Base-by-base conservation (phyloP, 1,139 yeast genomes). In the Debaryomycetaceae sp. region DNA sequence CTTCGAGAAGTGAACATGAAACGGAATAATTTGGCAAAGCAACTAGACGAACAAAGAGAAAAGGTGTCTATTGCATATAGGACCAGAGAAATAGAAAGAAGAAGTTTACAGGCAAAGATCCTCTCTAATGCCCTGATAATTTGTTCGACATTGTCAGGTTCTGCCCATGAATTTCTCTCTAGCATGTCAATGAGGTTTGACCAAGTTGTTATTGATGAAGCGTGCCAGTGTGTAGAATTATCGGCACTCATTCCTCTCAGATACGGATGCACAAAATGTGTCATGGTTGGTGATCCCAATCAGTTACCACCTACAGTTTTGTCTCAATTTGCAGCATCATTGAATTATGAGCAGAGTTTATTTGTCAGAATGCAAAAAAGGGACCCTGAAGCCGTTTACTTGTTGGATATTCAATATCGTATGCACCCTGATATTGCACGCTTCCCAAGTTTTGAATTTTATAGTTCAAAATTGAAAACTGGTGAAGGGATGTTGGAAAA, bases 251-350 rank as follows among this genome's bases (percentile, higher is more conserved):
- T 92, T 53, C 99, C 99, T 0, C 70, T 94, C 49, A 74, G 96
- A 55, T 94, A 91, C 59, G 98, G 98, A 1, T 87, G 96, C 53
- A 81, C 75, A 46, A 81, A 82, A 42, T 91, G 98, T 67, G 84
- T 94, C 37, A 87, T 94, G 96, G 99, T 94, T 38, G 99, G 99
- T 56, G 99, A 94, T 68, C 98, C 98, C 2, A 91, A 92, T 58
- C 99, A 94, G 66, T 74, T 94, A 46, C 99, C 98, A 0, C 99
- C 99, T 1, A 94, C 99, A 0, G 98, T 94, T n/a, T 65, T 94
- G 18, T 92, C 98, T 0, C 91, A 86, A 52, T 83, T 81, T 6
- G 98, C 98, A 1, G 83, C 95, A 1, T 71, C 78, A 5, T 78
- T 75, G 46, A 79, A 81, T 34, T 94, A 94, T 56, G 96, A 92